These are phyloP conservation scores for Boechera stricta DNA, from an alignment of 345 rosid genomes.

Conservation along the genomic window DNA sequence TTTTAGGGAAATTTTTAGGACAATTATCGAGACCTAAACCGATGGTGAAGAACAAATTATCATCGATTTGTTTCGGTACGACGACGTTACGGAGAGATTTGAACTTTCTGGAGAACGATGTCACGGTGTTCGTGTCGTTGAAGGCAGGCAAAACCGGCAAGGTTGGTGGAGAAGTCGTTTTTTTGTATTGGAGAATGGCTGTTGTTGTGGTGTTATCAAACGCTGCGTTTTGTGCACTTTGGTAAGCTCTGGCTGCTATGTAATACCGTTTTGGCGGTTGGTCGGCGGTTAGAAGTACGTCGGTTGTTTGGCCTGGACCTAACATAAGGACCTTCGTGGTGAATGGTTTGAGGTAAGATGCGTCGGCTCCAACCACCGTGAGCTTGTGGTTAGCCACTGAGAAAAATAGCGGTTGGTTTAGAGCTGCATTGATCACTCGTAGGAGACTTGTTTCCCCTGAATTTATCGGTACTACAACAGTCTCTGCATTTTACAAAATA, in stretches of 20 bases:
- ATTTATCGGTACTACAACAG: slow-evolving; percentile 66
- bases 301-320: slow-evolving; percentile 97
- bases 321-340: slow-evolving; percentile 75
- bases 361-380: slow-evolving; percentile 93
- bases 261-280: slow-evolving; percentile 74
- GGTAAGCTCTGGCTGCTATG: slow-evolving; percentile 81
- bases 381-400: slow-evolving; percentile 78
- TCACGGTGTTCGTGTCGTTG: slow-evolving; percentile 79
- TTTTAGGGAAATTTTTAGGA: slow-evolving; percentile 54
- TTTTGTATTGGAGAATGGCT: slow-evolving; percentile 84
- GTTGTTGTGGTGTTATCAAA: slow-evolving; percentile 91
- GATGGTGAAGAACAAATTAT: slow-evolving; percentile 66
- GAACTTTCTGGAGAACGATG: slow-evolving; percentile 57
- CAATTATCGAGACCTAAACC: slow-evolving; percentile 82
- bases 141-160: slow-evolving; percentile 69
- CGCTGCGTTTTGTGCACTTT: slow-evolving; percentile 73
- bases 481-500: slow-evolving; percentile 55
- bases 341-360: slow-evolving; percentile 79
- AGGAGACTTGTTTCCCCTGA: slow-evolving; percentile 81
- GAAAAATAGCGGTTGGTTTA: slow-evolving; percentile 89
- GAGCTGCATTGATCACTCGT: slow-evolving; percentile 79
- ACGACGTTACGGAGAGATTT: slow-evolving; percentile 59
- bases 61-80: slow-evolving; percentile 74
- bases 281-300: slow-evolving; percentile 76
- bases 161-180: slow-evolving; percentile 48